phyloP scores from a whole-genome alignment of 352 stramenopile species.

The Phytophthora pseudosyringae region DNA sequence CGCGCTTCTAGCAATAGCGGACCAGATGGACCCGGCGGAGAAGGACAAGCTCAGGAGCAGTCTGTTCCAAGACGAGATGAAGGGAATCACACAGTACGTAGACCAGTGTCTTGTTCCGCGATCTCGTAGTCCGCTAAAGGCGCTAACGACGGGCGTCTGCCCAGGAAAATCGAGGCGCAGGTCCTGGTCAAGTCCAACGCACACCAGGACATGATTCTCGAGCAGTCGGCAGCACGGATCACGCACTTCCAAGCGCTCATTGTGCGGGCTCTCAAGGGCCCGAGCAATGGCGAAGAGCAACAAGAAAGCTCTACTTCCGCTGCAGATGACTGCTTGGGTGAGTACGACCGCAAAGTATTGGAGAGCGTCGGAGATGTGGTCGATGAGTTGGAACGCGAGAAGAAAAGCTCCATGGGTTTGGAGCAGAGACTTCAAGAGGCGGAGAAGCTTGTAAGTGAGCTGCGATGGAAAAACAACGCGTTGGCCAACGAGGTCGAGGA shows the following conservation, averaged over 20 bases:
- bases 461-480: conserved; percentile 66
- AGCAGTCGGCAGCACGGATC: conserved; percentile 59
- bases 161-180: conserved; percentile 59
- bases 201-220: conserved; percentile 70
- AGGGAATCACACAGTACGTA: conserved; percentile 58
- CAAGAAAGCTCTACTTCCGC: conserved; percentile 2
- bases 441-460: conserved; percentile 49
- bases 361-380: conserved; percentile 58
- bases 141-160: conserved; percentile 9
- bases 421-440: conserved; percentile 50
- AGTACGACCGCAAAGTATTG: conserved; percentile 71
- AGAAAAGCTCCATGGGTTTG: conserved; percentile 41
- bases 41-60: conserved; percentile 64
- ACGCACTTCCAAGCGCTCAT: conserved; percentile 68
- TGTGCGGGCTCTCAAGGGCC: conserved; percentile 24
- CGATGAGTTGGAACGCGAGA: conserved; percentile 53
- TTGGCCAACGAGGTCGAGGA: conserved; percentile 56
- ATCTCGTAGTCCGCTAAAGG: conserved; percentile 1
- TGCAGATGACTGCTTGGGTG: conserved; percentile 57
- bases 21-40: conserved; percentile 62
- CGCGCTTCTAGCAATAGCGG: conserved; percentile 47
- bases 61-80: conserved; percentile 63
- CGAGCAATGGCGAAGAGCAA: conserved; percentile 11
- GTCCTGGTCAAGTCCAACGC: conserved; percentile 55
- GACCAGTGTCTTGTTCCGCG: neutral